phyloP scores from a whole-genome alignment of 768 basidiomycete species.

The Gautieria morchelliformis region DNA sequence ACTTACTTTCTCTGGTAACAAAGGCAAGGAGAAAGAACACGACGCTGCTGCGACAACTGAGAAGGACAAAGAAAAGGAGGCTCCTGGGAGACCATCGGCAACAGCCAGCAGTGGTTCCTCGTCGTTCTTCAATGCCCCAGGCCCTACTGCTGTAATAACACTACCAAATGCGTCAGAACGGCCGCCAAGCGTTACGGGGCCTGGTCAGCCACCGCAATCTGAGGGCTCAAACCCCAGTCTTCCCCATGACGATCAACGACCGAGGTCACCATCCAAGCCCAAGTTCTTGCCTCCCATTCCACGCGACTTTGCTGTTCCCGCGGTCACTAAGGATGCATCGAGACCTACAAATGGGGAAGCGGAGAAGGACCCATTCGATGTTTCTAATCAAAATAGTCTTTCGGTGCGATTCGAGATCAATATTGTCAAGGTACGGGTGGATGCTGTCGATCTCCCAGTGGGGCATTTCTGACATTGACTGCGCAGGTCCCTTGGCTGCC shows the following conservation, averaged over 20 bases:
- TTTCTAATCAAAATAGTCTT: constrained; percentile 63
- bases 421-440: constrained; percentile 81
- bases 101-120: constrained; percentile 71
- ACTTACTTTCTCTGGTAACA: constrained; percentile 53
- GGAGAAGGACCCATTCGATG: constrained; percentile 60
- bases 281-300: constrained; percentile 77
- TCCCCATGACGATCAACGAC: constrained; percentile 19
- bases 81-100: constrained; percentile 29
- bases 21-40: constrained; percentile 34
- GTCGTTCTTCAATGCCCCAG: constrained; percentile 77
- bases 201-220: constrained; percentile 15
- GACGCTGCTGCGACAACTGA: constrained; percentile 22
- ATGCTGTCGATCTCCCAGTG: neutral
- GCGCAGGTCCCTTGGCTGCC: constrained; percentile 84
- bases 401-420: constrained; percentile 95
- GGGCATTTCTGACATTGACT: constrained; percentile 1
- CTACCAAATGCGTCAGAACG: constrained; percentile 30
- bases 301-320: constrained; percentile 44
- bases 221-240: constrained; percentile 21
- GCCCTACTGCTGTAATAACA: constrained; percentile 25
- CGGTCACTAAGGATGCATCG: constrained; percentile 16
- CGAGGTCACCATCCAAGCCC: constrained; percentile 44
- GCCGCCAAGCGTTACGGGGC: constrained; percentile 7
- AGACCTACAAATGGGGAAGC: constrained; percentile 37
- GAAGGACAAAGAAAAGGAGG: constrained; percentile 34